Conservation (phyloP, 2,329 filamentous ascomycete species). For the Aspergillus uvarum region DNA sequence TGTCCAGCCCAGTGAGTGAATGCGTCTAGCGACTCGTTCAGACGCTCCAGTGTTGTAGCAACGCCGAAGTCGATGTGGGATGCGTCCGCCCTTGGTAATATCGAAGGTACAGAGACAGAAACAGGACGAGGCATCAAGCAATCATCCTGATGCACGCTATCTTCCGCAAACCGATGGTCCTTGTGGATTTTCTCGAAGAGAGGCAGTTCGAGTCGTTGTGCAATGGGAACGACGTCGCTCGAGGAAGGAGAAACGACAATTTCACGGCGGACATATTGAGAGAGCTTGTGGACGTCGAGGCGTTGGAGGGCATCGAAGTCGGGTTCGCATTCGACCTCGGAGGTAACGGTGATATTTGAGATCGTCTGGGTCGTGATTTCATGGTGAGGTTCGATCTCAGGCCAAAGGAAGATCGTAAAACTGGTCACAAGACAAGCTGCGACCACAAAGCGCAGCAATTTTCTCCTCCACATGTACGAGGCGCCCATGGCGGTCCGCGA, state of each 20-base stretch:
- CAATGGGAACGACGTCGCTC: slow-evolving; percentile 25
- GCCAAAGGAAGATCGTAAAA: slow-evolving; percentile 31
- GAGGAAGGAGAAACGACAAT: slow-evolving; percentile 26
- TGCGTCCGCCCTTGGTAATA: slow-evolving; percentile 46
- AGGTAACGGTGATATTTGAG: slow-evolving; percentile 33
- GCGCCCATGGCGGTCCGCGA: slow-evolving; percentile 21
- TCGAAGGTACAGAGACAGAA: slow-evolving; percentile 48
- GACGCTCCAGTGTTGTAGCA: slow-evolving; percentile 53
- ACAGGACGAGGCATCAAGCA: slow-evolving; percentile 49
- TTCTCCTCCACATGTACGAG: slow-evolving; percentile 36
- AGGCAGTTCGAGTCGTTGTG: slow-evolving; percentile 28
- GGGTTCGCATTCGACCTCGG: slow-evolving; percentile 29
- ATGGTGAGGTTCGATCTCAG: slow-evolving; percentile 18
- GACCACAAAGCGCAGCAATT: slow-evolving; percentile 30
- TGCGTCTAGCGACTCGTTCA: slow-evolving; percentile 52
- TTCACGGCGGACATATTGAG: slow-evolving; percentile 34
- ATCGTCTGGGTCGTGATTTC: slow-evolving; percentile 16
- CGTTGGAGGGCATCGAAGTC: slow-evolving; percentile 26
- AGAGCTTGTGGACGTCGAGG: slow-evolving; percentile 28
- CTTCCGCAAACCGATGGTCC: slow-evolving; percentile 2
- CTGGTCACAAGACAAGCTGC: slow-evolving; percentile 24
- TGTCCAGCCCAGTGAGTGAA: slow-evolving; percentile 59
- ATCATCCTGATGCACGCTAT: slow-evolving; percentile 25
- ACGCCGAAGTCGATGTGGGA: slow-evolving; percentile 59
- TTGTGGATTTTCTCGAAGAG: slow-evolving; percentile 21